Evolutionary conservation across 2,329 filamentous ascomycete species (phyloP), one percentile per base, ranked within the genome.

Genomic region (Mariannaea sp.): DNA sequence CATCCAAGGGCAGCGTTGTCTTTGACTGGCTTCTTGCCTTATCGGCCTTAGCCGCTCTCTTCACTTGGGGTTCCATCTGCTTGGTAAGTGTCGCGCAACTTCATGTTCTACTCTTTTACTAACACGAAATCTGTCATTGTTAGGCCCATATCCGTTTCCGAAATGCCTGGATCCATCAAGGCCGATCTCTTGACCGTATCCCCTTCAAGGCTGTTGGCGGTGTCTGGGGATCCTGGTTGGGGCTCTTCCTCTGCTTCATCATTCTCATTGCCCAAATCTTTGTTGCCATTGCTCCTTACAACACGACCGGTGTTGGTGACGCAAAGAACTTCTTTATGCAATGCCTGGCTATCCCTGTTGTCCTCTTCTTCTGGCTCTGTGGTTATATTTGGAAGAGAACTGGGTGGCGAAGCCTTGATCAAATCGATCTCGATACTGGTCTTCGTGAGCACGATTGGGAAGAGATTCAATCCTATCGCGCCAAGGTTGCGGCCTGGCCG

Each of bases 381-480:
- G 83, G 85, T 6, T 88, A 80, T 66, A 12, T 82, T 57, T 89
- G 85, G 86, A 89, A 89, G 77, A 75, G 82, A 35, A 70, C 75
- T 19, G 79, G 80, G 14, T 88, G 83, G 82, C 74, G 86, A 48
- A 77, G 68, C 19, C 68, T 82, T 2, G 71, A 76, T 22, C 72
- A 88, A 60, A 88, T 90, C 53, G 86, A 89, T 61, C 78, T 89
- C 48, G 85, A 89, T 65, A 80, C 78, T 22, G 86, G 85, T 56
- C 80, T 85, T 32, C 79, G 85, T 53, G 79, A 83, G 70, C 77
- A 87, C 44, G 79, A 88, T 66, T 87, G 82, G 82, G 83, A 86
- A 6, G 70, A 71, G 13, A 83, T 86, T 68, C 78, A 85, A 64
- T 77, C 71, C n/a, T 73, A 79, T 62, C 76, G 77, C 29, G 79